phyloP scores from a whole-genome alignment of 2,329 filamentous ascomycete genomes.

The Fusarium lyarnte region DNA sequence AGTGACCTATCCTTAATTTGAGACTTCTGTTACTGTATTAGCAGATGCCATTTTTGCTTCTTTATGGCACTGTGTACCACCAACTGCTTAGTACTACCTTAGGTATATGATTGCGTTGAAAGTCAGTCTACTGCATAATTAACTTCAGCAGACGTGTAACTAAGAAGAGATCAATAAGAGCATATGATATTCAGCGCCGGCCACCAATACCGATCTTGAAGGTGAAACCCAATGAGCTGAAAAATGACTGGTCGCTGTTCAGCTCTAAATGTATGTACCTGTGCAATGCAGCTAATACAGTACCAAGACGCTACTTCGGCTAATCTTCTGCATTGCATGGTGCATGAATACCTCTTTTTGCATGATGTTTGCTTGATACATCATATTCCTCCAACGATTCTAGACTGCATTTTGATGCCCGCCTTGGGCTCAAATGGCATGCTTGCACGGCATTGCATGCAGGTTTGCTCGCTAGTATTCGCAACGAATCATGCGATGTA shows the following conservation, averaged over 20 bases:
- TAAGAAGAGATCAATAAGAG: background rate
- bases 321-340: background rate
- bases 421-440: background rate
- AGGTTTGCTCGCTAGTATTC: conserved; percentile 13
- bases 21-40: background rate
- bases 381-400: conserved; percentile 11
- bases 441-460: conserved; percentile 3
- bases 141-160: background rate
- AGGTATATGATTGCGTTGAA: background rate
- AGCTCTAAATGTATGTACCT: background rate
- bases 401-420: background rate
- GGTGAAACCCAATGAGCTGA: background rate
- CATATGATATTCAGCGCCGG: background rate
- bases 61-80: background rate
- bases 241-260: background rate
- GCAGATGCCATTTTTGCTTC: background rate
- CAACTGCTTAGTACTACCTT: background rate
- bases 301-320: background rate
- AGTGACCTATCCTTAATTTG: background rate
- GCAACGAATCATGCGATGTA: background rate
- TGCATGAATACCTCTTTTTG: background rate
- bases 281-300: background rate
- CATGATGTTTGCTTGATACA: conserved; percentile 10
- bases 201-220: background rate
- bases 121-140: background rate